Conservation (phyloP, 345 rosid species). For the Brassica napus region DNA sequence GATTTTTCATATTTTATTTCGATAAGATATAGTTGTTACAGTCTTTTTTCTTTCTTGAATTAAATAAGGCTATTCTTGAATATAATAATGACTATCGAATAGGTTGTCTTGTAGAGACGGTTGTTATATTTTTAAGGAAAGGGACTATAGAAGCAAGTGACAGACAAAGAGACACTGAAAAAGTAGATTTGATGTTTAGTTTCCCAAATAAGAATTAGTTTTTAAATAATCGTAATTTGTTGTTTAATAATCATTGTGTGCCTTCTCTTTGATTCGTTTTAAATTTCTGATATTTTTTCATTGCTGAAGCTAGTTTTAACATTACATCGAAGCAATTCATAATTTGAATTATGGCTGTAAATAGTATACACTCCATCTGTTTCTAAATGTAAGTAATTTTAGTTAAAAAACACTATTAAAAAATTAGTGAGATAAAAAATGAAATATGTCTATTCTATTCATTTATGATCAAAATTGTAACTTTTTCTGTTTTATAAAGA, state of each 20-base stretch:
- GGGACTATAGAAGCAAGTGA: neutral
- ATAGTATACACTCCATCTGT: too few species aligned
- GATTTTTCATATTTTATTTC: neutral
- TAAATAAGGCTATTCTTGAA: neutral
- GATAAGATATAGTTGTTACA: too few species aligned
- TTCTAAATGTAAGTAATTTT: too few species aligned
- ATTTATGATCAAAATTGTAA: too few species aligned
- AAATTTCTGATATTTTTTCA: neutral
- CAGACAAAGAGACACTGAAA: slow-evolving; percentile 12
- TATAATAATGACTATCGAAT: neutral
- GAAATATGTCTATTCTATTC: too few species aligned
- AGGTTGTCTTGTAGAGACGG: neutral
- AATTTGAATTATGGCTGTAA: too few species aligned
- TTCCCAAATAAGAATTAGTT: slow-evolving; percentile 13
- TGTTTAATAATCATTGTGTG: slow-evolving; percentile 1
- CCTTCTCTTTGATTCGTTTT: neutral
- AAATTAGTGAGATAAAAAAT: too few species aligned
- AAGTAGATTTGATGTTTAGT: slow-evolving; percentile 27
- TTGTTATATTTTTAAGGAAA: neutral
- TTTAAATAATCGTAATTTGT: neutral
- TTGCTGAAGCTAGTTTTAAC: neutral
- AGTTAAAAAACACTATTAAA: too few species aligned
- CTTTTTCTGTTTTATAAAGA: too few species aligned
- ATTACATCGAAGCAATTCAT: neutral
- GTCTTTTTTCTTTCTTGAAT: neutral